Conservation (phyloP, 2,329 filamentous ascomycete species). For the Claviceps spartinae region DNA sequence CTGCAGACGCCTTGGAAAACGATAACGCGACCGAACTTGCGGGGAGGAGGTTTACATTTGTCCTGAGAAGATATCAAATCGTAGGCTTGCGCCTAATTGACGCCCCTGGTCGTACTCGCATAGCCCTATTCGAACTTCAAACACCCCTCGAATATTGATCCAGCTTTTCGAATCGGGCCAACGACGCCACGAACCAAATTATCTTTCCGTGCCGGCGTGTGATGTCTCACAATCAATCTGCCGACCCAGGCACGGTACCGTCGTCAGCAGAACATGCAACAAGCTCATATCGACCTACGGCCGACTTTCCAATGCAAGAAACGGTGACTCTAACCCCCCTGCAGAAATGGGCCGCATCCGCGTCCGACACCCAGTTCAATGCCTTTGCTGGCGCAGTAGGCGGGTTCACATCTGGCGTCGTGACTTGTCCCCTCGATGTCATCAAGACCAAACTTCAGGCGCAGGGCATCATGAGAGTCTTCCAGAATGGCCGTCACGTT, state of each 20-base stretch:
- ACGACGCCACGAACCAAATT: not conserved
- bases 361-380: constrained; percentile 56
- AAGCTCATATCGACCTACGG: constrained; percentile 20
- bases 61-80: not conserved
- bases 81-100: not conserved
- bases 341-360: constrained; percentile 41
- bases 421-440: constrained; percentile 94
- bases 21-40: constrained; percentile 1
- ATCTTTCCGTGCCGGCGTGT: constrained; percentile 12
- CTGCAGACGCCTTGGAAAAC: not conserved
- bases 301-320: constrained; percentile 20
- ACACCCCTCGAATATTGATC: not conserved
- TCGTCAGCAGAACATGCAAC: constrained; percentile 23
- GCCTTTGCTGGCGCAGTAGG: constrained; percentile 78
- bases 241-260: constrained; percentile 18
- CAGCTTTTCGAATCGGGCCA: not conserved
- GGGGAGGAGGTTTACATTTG: constrained; percentile 2
- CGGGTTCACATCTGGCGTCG: constrained; percentile 83
- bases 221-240: constrained; percentile 39
- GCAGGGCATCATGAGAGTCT: constrained; percentile 64
- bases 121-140: not conserved
- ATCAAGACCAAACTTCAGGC: constrained; percentile 98
- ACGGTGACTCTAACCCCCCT: constrained; percentile 26
- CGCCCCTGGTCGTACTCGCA: not conserved
- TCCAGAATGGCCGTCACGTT: constrained; percentile 33